Base-by-base conservation (phyloP, 2,329 filamentous ascomycete genomes). In the Paracamarosporium sp. region DNA sequence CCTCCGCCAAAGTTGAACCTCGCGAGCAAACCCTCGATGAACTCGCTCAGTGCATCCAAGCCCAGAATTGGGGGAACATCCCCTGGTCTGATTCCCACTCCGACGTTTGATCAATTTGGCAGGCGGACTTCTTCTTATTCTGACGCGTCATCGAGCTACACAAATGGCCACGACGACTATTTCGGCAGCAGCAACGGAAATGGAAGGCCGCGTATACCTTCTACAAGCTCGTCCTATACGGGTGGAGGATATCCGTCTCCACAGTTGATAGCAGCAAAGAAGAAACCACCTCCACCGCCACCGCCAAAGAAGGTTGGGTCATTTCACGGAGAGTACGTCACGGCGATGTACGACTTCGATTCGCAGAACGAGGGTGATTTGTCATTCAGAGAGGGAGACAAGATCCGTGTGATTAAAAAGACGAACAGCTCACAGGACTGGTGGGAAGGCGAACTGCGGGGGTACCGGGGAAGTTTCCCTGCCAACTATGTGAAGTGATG, bases 361-460 rank as follows among this genome's bases (percentile, higher is more conserved):
- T 90, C 89, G 0, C 87, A 93, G 69, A 85, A 84, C 6, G 75
- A 79, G 1, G 90, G 90, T 0, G 92, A 96, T 73, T 73, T 96
- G 50, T 83, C 83, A 2, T 96, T 96, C 71, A 81, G 82, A 28
- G 90, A 93, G 74, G 92, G 91, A 1, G 92, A 95, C 68, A 82
- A 85, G 48, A 96, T 96, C 65, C 86, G 83, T 44, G 88, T 96
- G 3, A 71, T 93, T 30, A 91, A 91, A 79, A 92, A 90, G 79
- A 95, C 92, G 2, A 85, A 86, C 6, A 92, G 88, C 60, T 89
- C 87, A 22, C 90, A 95, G 76, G 92, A 95, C 72, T 96, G 92
- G 91, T 96, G 92, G 92, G 86, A 91, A 60, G 92, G 92, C 12
- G 91, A 95, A 75, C 62, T 93, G 13, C 81, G 81, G 38, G 91